Evolutionary conservation across 306 rosid species (phyloP).

Genomic region (Ammopiptanthus mongolicus): DNA sequence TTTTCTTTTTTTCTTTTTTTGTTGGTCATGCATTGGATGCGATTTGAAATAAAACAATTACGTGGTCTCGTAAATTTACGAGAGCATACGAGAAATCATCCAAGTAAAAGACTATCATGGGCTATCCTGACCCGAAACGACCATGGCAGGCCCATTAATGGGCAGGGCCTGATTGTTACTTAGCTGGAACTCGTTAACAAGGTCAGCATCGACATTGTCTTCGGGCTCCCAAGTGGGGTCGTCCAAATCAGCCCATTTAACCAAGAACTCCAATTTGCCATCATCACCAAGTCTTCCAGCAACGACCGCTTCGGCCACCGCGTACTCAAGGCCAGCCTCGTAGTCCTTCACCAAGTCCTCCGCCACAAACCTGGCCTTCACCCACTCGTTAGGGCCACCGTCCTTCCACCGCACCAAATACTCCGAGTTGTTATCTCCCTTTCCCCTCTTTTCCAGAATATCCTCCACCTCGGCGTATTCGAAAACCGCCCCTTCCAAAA

Average conservation of each 20-base stretch:
- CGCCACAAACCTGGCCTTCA: constrained; percentile 53
- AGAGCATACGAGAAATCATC: background rate
- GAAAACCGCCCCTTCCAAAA: constrained; percentile 53
- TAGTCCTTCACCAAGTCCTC: constrained; percentile 71
- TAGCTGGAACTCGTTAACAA: constrained; percentile 42
- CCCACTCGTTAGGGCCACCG: constrained; percentile 72
- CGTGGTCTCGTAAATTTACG: background rate
- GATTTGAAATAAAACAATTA: background rate
- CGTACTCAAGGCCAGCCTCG: constrained; percentile 82
- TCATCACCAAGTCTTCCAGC: constrained; percentile 70
- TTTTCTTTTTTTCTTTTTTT: too few species aligned
- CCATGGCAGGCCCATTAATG: background rate
- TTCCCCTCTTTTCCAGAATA: constrained; percentile 71
- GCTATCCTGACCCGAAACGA: constrained; percentile 3
- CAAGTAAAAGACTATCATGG: background rate
- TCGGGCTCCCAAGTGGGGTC: constrained; percentile 94
- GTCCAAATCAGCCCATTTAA: constrained; percentile 74
- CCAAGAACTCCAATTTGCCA: constrained; percentile 53
- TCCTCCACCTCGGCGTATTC: constrained; percentile 81
- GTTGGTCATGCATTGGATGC: background rate
- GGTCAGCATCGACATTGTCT: constrained; percentile 66
- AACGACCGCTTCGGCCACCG: constrained; percentile 76
- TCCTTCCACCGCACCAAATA: constrained; percentile 84
- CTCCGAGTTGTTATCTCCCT: constrained; percentile 57
- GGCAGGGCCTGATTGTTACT: constrained; percentile 17